These are phyloP conservation scores for Cladosporium austrohemisphaericum DNA, from an alignment of 2,329 filamentous ascomycete genomes.

Conservation along the genomic window DNA sequence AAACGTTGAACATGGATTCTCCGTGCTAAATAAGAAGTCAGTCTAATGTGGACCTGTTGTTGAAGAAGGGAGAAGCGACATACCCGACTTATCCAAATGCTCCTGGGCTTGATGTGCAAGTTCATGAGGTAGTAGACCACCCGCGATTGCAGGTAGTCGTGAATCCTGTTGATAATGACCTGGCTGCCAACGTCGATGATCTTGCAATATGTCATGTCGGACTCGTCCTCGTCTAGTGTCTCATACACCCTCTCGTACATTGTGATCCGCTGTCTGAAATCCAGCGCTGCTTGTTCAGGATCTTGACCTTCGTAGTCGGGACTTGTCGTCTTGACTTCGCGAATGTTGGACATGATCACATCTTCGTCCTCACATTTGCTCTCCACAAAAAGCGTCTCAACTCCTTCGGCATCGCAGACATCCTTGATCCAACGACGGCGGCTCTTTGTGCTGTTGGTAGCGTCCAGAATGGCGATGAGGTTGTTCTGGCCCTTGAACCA, in stretches of 20 bases:
- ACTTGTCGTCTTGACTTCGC: slow-evolving; percentile 85
- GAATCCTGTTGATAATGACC: slow-evolving; percentile 96
- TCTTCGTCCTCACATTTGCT: slow-evolving; percentile 95
- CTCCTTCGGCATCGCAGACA: slow-evolving; percentile 63
- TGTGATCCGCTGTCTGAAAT: slow-evolving; percentile 90
- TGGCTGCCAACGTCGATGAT: slow-evolving; percentile 94
- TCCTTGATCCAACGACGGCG: slow-evolving; percentile 89
- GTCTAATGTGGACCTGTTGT: background rate
- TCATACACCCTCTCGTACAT: slow-evolving; percentile 98
- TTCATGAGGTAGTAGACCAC: slow-evolving; percentile 99
- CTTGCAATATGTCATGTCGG: slow-evolving; percentile 88
- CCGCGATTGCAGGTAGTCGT: slow-evolving; percentile 92
- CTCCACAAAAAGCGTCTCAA: slow-evolving; percentile 94
- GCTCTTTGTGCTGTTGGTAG: slow-evolving; percentile 90
- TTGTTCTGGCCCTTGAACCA: slow-evolving; percentile 80
- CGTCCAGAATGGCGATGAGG: slow-evolving; percentile 89
- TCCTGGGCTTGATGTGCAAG: slow-evolving; percentile 91
- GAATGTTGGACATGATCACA: slow-evolving; percentile 96
- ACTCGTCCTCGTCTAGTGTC: slow-evolving; percentile 86
- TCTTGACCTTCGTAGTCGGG: slow-evolving; percentile 94
- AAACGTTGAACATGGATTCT: slow-evolving; percentile 87
- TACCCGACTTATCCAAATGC: slow-evolving; percentile 85
- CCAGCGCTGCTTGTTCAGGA: slow-evolving; percentile 81
- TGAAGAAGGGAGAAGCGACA: slow-evolving; percentile 14
- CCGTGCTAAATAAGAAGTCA: slow-evolving; percentile 63